Percentiles rank a stretch among this genome's conserved stretches.
Evolutionary conservation across 2,329 filamentous ascomycete species (phyloP).

Genomic region (Aureobasidium sp.): DNA sequence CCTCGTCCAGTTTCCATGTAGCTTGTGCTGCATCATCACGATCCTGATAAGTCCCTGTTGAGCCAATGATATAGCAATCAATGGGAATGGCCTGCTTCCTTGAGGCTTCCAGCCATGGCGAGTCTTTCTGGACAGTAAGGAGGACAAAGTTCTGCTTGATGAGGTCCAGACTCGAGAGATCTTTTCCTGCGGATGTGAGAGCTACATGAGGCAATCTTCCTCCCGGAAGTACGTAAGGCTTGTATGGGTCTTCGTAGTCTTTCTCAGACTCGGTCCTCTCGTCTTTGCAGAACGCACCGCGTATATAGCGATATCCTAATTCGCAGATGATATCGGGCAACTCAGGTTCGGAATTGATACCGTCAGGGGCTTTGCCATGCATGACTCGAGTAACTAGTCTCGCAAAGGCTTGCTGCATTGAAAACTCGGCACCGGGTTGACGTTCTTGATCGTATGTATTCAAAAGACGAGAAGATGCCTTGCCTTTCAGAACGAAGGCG

Average conservation of each 20-base stretch:
- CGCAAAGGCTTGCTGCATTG: neutral
- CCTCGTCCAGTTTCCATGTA: neutral
- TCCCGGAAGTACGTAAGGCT: neutral
- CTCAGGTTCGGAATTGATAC: neutral
- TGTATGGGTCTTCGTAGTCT: neutral
- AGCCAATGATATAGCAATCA: neutral
- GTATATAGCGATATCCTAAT: neutral
- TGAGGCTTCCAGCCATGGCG: neutral
- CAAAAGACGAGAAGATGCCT: neutral
- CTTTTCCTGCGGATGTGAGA: neutral
- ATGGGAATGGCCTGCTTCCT: neutral
- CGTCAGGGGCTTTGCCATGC: neutral
- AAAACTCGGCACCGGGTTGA: neutral
- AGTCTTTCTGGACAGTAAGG: neutral
- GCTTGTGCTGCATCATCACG: neutral
- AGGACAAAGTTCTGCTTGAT: neutral
- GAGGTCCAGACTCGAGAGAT: neutral
- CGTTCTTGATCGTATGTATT: neutral
- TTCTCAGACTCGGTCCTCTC: neutral
- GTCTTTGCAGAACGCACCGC: neutral
- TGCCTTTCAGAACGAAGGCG: slow-evolving; percentile 26
- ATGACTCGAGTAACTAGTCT: neutral
- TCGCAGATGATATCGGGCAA: neutral
- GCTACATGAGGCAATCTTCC: neutral
- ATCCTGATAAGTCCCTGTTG: neutral